Evolutionary conservation across 2,329 filamentous ascomycete genomes (phyloP), one percentile per base, ranked within the genome.

Genomic region (Exophiala xenobiotica): DNA sequence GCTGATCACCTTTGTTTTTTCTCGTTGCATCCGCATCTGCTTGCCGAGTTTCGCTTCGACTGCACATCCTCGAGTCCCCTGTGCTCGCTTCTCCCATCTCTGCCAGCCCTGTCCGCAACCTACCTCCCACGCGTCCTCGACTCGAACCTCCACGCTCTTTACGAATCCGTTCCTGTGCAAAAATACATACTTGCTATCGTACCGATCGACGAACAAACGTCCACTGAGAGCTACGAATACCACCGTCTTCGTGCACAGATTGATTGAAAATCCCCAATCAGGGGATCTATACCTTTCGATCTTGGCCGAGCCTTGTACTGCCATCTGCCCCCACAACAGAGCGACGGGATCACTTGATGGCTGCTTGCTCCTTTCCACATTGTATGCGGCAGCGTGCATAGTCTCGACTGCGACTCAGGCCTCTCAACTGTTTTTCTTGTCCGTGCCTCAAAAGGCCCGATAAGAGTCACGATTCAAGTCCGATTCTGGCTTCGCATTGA

Each of bases 61-160:
- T 46, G 38, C 46, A 31, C 19, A 14, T 41, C 33, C 35, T 51
- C 49, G 54, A 52, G 41, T 54, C 44, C 40, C 50, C 49, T 31
- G 23, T 42, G 11, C 35, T 46, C 37, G 22, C 23, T 9, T 35
- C 42, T 33, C n/a, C 38, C 26, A 43, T 38, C 50, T 56, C 47
- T 51, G 46, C 51, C 50, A 47, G 44, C 39, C 50, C 38, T 38
- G 50, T 54, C 54, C 44, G 42, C 42, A 50, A 40, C 23, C 45
- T 26, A 31, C 27, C 51, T 54, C 39, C 48, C 50, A 29, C 51
- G 46, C 51, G 50, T 46, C 42, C 37, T 54, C 50, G 44, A 54
- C 23, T 57, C 50, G 26, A 46, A 47, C 51, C 46, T 39, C 54
- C 46, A 57, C 54, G 42, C 45, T 57, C 51, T 39, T 51, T 54